A percentile compares a stretch with the other conserved stretches of the same genome.
These are phyloP conservation scores for Isatis tinctoria DNA, from an alignment of 345 rosid species.

Conservation along the genomic window DNA sequence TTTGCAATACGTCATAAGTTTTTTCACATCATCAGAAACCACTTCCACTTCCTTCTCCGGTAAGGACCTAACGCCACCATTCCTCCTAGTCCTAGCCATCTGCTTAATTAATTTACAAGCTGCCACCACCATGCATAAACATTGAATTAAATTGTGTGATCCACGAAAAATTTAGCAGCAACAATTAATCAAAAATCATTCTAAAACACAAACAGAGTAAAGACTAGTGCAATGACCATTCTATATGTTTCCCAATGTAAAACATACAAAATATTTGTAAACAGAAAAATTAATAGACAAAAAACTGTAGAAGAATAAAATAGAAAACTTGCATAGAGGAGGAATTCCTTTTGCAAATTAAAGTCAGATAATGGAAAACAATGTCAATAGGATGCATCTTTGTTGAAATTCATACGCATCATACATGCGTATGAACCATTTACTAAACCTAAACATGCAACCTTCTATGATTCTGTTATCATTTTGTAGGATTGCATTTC, in stretches of 20 bases:
- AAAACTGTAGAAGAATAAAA: background rate
- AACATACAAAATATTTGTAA: background rate
- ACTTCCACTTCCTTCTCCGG: background rate
- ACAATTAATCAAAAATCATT: background rate
- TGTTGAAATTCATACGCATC: background rate
- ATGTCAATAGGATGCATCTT: background rate
- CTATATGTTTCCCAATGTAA: background rate
- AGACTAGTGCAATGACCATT: background rate
- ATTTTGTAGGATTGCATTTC: background rate
- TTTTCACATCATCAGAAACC: background rate
- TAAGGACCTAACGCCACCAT: background rate
- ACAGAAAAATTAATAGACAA: background rate
- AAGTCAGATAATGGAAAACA: background rate
- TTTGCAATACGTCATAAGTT: background rate
- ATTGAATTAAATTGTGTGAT: background rate
- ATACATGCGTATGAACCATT: background rate
- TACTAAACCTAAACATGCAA: background rate
- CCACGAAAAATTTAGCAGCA: background rate
- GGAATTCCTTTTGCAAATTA: background rate
- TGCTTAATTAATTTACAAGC: conserved; percentile 2
- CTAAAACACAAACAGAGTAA: background rate
- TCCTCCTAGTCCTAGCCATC: background rate
- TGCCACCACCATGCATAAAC: background rate
- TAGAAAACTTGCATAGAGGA: background rate
- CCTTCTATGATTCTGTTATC: background rate